A percentile compares a stretch with the other conserved stretches of the same genome.
Evolutionary conservation across 1,139 yeast species (phyloP).

Genomic region (Blastobotrys illinoisensis): DNA sequence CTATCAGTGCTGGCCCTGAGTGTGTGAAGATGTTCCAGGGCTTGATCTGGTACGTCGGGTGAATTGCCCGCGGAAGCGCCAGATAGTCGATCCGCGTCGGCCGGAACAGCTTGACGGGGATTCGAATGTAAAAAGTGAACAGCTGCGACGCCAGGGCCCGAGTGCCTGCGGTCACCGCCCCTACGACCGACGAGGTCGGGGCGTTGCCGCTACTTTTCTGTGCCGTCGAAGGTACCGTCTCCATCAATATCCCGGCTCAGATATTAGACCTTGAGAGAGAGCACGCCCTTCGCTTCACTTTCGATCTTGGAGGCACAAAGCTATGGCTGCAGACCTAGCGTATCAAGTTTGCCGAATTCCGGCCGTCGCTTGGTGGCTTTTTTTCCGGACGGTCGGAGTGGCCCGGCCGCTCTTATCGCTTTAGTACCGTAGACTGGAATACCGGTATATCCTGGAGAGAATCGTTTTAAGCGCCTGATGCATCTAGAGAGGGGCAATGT

Average conservation of each 20-base stretch:
- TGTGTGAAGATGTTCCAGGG: slow-evolving; percentile 71
- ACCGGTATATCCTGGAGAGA: no score
- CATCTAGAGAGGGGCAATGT: no score
- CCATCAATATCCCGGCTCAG: neutral
- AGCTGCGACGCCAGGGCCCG: slow-evolving; percentile 78
- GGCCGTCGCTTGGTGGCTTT: neutral
- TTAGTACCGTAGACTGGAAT: no score
- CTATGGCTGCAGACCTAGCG: neutral
- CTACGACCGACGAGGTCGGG: slow-evolving; percentile 34
- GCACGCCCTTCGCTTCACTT: no score
- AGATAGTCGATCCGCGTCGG: slow-evolving; percentile 74
- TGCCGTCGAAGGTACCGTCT: neutral
- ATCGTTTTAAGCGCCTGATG: no score
- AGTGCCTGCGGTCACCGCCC: slow-evolving; percentile 73
- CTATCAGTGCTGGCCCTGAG: slow-evolving; percentile 65
- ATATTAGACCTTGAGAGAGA: neutral
- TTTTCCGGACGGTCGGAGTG: neutral
- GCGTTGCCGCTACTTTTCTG: neutral
- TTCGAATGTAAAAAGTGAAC: slow-evolving; percentile 70
- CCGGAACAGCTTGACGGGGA: slow-evolving; percentile 75
- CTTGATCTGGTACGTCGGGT: slow-evolving; percentile 34
- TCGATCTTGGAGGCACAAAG: neutral
- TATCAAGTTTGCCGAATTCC: neutral
- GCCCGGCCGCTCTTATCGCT: no score
- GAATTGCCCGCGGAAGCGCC: slow-evolving; percentile 35